Base-by-base conservation (phyloP, 75 land plant species). In the Cunninghamia lanceolata region DNA sequence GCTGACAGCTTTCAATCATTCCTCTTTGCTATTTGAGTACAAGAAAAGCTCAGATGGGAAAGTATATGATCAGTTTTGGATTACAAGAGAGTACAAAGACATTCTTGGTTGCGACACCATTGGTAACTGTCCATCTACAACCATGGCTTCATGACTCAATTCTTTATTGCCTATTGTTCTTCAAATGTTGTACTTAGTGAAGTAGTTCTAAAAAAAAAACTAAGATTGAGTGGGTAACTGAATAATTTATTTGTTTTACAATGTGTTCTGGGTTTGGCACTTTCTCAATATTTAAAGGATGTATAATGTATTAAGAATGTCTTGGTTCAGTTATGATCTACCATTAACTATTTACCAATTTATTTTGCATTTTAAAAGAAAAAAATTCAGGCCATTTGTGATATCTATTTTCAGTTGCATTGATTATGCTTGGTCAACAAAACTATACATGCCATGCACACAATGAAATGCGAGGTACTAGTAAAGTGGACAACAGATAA, bases 1-100 rank as follows among this genome's bases (percentile, higher is more conserved):
- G 85, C 87, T 98, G n/a, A 98, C 99, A 1, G 96, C 99, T 50
- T 96, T 92, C 89, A 94, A 96, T 88, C 96, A 92, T 70, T 94
- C 99, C 15, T 90, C 93, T 28, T 88, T 98, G 84, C 87, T 95
- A 85, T 92, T 98, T 40, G 99, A 98, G 93, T 98, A 98, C 89
- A 96, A 93, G 88, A 92, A 88, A 84, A 98, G 99, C 89, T 88
- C 93, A 28, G 89, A 94, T 87, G 99, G 99, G 11, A 84, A 86
- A 80, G 94, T 98, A 38, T 93, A 95, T 86, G 99, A 98, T 82
- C 85, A 94, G n/a, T 98, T 98, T 85, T 92, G 88, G 83, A 98
- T 98, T 71, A 84, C 88, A 16, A 89, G 99, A 76, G 93, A 96
- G 73, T 98, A 96, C 87, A 91, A 85, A 52, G 99, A 98, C 85